Evolutionary conservation across 495 filamentous ascomycete species (phyloP), one percentile per base, ranked within the genome.

Genomic region (Penicillium angulare): DNA sequence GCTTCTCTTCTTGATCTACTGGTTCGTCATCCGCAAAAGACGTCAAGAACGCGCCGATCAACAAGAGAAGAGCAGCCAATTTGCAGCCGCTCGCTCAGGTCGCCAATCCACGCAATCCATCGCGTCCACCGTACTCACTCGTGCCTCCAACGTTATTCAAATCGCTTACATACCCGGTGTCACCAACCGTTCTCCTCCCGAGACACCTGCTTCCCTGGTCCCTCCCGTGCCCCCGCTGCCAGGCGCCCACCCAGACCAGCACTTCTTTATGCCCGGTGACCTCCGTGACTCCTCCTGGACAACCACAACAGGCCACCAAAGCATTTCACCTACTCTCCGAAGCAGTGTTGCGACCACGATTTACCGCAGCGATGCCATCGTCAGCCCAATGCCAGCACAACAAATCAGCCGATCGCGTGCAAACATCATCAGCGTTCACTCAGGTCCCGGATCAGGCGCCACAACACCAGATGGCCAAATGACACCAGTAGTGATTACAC

Each of bases 121-220:
- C 60, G 93, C 95, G 13, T 96, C 92, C 8, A 97, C 92, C 42
- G 89, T 97, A 46, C 83, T 96, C 47, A 97, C 93, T 5, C 86
- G 93, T 39, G 93, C 93, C 36, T 97, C 92, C 51, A 97, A 98
- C 72, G 89, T 98, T 64, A 98, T 98, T 53, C 93, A 97, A 71
- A 98, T 98, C 66, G 93, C 95, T 36, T 98, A 97, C 67, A 97
- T 98, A 56, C 93, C 93, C 41, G 93, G 93, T 38, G 92, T 97
- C 63, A 97, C 91, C 47, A 97, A 97, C 71, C 81, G 93, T 39
- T 90, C 91, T 3, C 83, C 86, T 2, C 87, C 88, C 8, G 81
- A 87, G 23, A 90, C 88, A 1, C 90, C 90, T 7, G 86, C 84
- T 27, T 74, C 89, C n/a, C 79, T 95, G 27, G 85, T 95, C 15